These are phyloP conservation scores for Houttuynia cordata DNA, from an alignment of 164 flowering plant species.

Conservation along the genomic window DNA sequence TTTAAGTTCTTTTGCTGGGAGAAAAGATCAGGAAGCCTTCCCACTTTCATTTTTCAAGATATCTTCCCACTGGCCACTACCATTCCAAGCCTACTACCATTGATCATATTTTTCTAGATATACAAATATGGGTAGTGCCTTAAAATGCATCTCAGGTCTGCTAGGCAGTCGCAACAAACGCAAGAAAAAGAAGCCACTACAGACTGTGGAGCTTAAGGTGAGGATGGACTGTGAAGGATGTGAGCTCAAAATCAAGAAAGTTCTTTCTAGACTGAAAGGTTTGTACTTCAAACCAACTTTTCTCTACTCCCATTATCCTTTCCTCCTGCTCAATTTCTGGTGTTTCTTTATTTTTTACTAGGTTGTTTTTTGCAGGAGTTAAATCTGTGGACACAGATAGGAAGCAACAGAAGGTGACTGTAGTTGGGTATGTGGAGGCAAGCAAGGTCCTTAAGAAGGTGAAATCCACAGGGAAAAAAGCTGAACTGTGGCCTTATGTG, in stretches of 20 bases:
- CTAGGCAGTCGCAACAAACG: constrained; percentile 28
- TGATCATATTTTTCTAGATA: background rate
- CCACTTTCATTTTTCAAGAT: no score
- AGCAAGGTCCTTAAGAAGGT: constrained; percentile 61
- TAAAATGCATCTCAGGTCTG: constrained; percentile 50
- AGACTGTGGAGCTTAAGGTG: constrained; percentile 62
- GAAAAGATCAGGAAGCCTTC: no score
- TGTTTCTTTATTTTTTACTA: background rate
- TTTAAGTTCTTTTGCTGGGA: no score
- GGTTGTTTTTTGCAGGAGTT: constrained; percentile 35
- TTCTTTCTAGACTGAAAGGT: constrained; percentile 65
- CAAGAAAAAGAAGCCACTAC: constrained; percentile 38
- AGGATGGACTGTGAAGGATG: constrained; percentile 95
- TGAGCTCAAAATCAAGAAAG: constrained; percentile 48
- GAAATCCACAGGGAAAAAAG: constrained; percentile 52
- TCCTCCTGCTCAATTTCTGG: background rate
- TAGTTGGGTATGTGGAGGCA: constrained; percentile 59
- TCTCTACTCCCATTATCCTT: background rate
- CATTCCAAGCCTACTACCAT: background rate
- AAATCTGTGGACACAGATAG: constrained; percentile 58
- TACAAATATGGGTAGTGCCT: constrained; percentile 39
- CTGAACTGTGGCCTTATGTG: constrained; percentile 80
- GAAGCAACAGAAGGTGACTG: constrained; percentile 76
- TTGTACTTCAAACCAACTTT: background rate
- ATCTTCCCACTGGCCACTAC: no score